Evolutionary conservation across 257 asterid genomes (phyloP).

Genomic region (Solanum peruvianum): DNA sequence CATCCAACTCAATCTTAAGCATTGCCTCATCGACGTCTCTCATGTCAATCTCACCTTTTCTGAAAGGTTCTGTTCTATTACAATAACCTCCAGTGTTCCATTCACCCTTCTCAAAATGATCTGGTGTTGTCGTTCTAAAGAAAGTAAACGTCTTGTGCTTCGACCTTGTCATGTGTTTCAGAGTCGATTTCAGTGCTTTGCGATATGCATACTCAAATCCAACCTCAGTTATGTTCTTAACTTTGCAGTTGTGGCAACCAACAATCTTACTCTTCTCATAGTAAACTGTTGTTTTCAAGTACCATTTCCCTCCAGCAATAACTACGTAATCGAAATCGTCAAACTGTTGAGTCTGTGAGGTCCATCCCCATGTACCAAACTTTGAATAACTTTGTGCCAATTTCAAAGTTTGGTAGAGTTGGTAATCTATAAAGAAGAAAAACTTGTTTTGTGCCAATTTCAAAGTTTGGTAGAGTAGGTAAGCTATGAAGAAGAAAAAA

Average conservation of each 20-base stretch:
- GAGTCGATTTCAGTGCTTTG: constrained; percentile 31
- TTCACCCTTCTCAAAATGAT: constrained; percentile 64
- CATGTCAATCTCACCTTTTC: constrained; percentile 39
- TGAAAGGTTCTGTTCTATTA: constrained; percentile 35
- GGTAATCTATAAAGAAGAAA: too few relatives aligned
- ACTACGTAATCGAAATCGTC: constrained; percentile 35
- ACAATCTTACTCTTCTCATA: constrained; percentile 27
- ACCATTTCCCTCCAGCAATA: constrained; percentile 73
- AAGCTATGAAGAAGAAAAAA: too few relatives aligned
- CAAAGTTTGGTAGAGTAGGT: too few relatives aligned
- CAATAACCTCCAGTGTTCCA: constrained; percentile 69
- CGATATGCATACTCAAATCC: constrained; percentile 47
- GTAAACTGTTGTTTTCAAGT: constrained; percentile 45
- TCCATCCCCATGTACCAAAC: too few relatives aligned
- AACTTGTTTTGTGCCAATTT: too few relatives aligned
- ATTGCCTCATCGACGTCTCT: constrained; percentile 25
- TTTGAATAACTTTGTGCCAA: too few relatives aligned
- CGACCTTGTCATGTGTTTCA: constrained; percentile 28
- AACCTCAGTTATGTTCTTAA: constrained; percentile 40
- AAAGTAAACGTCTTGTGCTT: constrained; percentile 34
- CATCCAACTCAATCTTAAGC: constrained; percentile 37
- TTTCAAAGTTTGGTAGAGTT: too few relatives aligned
- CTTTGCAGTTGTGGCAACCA: constrained; percentile 59
- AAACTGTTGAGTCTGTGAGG: constrained; percentile 29
- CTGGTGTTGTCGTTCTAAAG: constrained; percentile 46